Conservation (phyloP, 75 land plant species). For the Picea glauca region DNA sequence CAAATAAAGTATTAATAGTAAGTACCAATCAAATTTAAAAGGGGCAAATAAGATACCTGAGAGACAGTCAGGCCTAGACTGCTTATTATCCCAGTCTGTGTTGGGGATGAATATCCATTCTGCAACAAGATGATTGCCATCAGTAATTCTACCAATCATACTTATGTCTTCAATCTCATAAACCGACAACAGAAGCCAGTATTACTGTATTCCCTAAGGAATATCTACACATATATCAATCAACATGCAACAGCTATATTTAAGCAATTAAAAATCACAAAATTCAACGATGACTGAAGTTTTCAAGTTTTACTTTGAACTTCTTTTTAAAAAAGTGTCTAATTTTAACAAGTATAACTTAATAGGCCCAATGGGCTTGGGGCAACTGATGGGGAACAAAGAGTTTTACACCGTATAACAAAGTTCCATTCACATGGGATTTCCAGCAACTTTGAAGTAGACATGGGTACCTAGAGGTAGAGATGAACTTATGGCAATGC, state of each 20-base stretch:
- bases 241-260: constrained; percentile 1
- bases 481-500: too few species aligned
- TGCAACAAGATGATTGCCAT: constrained; percentile 18
- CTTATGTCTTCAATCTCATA: neutral
- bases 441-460: too few species aligned
- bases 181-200: neutral
- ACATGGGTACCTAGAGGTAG: too few species aligned
- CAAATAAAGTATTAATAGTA: neutral
- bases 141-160: neutral
- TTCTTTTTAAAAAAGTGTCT: neutral
- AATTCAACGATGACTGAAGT: neutral
- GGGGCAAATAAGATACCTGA: constrained; percentile 37
- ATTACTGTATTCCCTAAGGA: neutral
- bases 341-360: too few species aligned
- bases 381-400: too few species aligned
- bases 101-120: constrained; percentile 87
- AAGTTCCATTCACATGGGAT: neutral
- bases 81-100: constrained; percentile 52
- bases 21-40: neutral
- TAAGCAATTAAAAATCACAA: neutral
- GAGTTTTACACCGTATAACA: too few species aligned
- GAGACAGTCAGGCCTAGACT: constrained; percentile 61
- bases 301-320: too few species aligned
- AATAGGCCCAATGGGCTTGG: too few species aligned
- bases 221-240: neutral